Base-by-base conservation (phyloP, 345 rosid species). In the Brassica cretica region DNA sequence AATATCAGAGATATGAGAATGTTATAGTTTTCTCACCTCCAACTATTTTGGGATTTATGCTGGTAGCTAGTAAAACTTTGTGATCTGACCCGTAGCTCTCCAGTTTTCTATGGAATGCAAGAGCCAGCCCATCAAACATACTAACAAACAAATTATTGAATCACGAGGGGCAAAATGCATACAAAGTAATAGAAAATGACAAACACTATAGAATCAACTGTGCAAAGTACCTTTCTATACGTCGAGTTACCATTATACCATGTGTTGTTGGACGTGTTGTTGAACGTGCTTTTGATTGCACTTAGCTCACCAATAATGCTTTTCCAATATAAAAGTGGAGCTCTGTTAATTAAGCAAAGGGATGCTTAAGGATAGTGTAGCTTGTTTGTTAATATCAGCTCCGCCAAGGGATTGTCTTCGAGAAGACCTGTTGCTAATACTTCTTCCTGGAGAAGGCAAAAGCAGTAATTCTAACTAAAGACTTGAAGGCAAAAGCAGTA, bases 371-470 rank as follows among this genome's bases (percentile, higher is more conserved):
- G 19, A 44, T 44, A 44, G 53, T 12, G 15, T 44, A 44, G 15
- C 53, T 44, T 44, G 53, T 44, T 44, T 44, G 53, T 12, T 44
- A 44, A 44, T 12, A 44, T 44, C 15, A 44, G 2, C 53, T 44
- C 15, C 0, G 15, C 53, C 6, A 44, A 12, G 53, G 15, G 53
- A 44, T 12, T 44, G 15, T 44, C 6, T 44, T 11, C 15, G 15
- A 44, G 15, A 44, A 41, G 14, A 11, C 14, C 14, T 1, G 49
- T 41, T 41, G 12, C 49, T 41, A 9, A 41, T n/a, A 49, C n/a
- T 41, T 83, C 92, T 33, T 33, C 8, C 39, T 33, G 8, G 39
- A 33, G 39, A 33, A 33, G 39, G 39, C 39, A 33, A 6, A 33
- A 33, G 8, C 39, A 5, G 8, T 7, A 33, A 33, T 33, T 33